Evolutionary conservation across 345 rosid species (phyloP), one percentile per base, ranked within the genome.

Genomic region (Eucalyptus urophylla): DNA sequence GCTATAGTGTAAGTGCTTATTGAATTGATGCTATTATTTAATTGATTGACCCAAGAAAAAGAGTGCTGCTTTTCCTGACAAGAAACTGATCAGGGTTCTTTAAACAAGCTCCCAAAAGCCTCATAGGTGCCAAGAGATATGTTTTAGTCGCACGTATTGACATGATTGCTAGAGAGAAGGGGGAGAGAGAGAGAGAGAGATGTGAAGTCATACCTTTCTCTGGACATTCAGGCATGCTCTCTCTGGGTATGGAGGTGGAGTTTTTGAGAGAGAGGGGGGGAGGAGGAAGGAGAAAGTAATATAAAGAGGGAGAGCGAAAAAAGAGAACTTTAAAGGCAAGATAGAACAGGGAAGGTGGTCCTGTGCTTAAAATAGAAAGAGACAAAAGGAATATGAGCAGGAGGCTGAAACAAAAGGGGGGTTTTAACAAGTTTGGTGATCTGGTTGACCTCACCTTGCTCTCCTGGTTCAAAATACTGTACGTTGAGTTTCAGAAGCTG

Each of bases 221-320:
- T 95, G 95, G 97, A 97, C 98, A 97, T 97, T 95, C 96, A 97
- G 94, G 98, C 98, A 97, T 97, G 96, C 98, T 94, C 94, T 93
- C 92, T 47, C 88, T 43, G 54, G 51, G 86, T 92, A 90, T 86
- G 81, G 29, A 88, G 90, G 44, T 54, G 88, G 87, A 88, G 88
- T 62, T 83, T 88, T 65, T 86, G 54, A 58, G 92, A 89, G 88
- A 88, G 89, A 67, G 80, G 90, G 91, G 90, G 89, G 89, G 85
- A 81, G 88, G 44, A 40, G 47, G 29, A 76, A 87, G 88, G 76
- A 87, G 88, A 88, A 89, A 90, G 88, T 91, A 90, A 86, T 88
- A 91, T 89, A 90, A 86, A 89, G 87, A 87, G 87, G 86, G 92
- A 88, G 88, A 88, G 90, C 67, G 90, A 91, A 81, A 14, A 89